Conservation (phyloP, 345 rosid species). For the Geranium brycei region DNA sequence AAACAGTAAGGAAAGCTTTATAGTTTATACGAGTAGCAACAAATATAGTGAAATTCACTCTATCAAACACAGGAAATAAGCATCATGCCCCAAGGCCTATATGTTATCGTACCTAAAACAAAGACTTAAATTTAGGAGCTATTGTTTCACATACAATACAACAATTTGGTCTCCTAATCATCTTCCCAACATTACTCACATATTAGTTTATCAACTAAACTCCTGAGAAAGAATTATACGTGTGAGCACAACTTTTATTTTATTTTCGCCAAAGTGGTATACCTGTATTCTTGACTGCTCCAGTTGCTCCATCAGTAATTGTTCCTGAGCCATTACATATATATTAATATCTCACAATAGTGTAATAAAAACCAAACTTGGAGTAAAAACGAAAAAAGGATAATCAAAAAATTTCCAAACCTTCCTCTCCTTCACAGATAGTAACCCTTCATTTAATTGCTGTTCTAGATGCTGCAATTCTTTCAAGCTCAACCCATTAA, state of each 20-base stretch:
- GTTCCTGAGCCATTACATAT: constrained; percentile 41
- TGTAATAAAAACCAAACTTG: too few relatives aligned
- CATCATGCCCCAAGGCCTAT: not conserved
- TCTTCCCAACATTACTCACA: too few relatives aligned
- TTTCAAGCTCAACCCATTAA: constrained; percentile 49
- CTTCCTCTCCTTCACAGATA: constrained; percentile 66
- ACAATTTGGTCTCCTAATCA: too few relatives aligned
- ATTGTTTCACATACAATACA: too few relatives aligned
- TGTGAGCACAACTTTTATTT: too few relatives aligned
- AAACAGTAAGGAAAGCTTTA: not conserved
- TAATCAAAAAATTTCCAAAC: constrained; percentile 13
- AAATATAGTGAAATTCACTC: not conserved
- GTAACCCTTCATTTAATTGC: constrained; percentile 45
- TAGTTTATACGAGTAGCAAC: not conserved
- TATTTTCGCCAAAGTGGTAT: not conserved
- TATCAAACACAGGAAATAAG: not conserved
- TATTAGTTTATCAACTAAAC: too few relatives aligned
- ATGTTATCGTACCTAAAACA: too few relatives aligned
- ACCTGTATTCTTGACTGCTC: constrained; percentile 81
- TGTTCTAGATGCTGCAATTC: constrained; percentile 67
- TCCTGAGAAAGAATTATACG: too few relatives aligned
- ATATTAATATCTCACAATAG: not conserved
- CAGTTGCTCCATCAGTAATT: constrained; percentile 50
- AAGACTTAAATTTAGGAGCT: too few relatives aligned
- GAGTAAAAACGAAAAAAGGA: not conserved